These are phyloP conservation scores for Colletotrichum cordylinicola DNA, from an alignment of 2,329 filamentous ascomycete species.

Conservation along the genomic window DNA sequence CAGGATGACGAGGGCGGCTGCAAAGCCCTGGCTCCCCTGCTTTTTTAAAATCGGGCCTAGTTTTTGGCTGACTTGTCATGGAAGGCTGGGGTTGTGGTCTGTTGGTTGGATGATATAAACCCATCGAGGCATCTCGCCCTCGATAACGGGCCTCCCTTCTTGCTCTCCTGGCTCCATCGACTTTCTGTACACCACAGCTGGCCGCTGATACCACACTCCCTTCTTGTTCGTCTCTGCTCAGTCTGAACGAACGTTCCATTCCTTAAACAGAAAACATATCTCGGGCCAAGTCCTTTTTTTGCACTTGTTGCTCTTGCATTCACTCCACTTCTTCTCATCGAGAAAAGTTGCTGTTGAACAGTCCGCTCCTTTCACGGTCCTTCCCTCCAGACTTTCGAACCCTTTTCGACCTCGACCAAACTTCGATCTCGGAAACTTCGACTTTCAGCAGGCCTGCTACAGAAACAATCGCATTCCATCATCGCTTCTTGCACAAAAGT, in stretches of 20 bases:
- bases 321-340: background rate
- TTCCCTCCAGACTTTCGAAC: background rate
- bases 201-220: conserved; percentile 19
- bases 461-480: background rate
- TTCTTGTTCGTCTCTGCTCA: conserved; percentile 11
- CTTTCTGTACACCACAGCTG: conserved; percentile 17
- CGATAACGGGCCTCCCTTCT: conserved; percentile 2
- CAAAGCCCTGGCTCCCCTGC: background rate
- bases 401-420: background rate
- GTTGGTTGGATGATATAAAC: conserved; percentile 24
- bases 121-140: conserved; percentile 7
- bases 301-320: background rate
- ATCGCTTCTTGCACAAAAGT: background rate
- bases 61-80: background rate
- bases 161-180: conserved; percentile 4
- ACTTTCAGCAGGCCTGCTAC: conserved; percentile 20
- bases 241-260: conserved; percentile 20
- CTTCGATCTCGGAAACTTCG: background rate
- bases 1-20: conserved; percentile 1
- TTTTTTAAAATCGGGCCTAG: background rate
- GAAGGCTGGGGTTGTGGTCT: background rate
- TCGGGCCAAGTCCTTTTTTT: background rate
- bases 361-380: conserved; percentile 18
- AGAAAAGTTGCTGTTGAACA: conserved; percentile 22
- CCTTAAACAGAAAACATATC: conserved; percentile 6